Evolutionary conservation across 768 basidiomycete species (phyloP).

Genomic region (Kwoniella sp.): DNA sequence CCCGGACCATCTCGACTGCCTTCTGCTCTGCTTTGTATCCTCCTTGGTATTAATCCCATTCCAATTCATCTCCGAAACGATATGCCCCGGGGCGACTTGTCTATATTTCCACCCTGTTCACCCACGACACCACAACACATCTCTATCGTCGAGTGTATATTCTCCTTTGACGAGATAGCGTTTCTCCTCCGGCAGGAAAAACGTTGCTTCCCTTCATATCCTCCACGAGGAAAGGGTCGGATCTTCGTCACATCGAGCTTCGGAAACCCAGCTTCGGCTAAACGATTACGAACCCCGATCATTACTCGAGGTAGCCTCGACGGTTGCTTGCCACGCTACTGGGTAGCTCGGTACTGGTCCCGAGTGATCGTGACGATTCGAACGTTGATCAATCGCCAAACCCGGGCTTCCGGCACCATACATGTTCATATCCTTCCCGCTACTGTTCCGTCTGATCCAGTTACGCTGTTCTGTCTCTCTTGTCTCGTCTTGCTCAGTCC

Average conservation of each 20-base stretch:
- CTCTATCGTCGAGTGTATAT: neutral
- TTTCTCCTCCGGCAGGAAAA: neutral
- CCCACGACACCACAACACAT: neutral
- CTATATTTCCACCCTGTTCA: neutral
- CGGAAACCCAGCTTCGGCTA: neutral
- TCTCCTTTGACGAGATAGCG: slow-evolving; percentile 6
- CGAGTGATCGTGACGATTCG: neutral
- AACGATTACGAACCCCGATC: neutral
- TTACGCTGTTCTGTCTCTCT: too few species aligned
- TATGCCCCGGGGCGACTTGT: neutral
- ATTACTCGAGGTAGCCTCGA: slow-evolving; percentile 3
- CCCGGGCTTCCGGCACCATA: too few species aligned
- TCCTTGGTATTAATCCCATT: too few species aligned
- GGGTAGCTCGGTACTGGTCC: neutral
- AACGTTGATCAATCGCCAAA: too few species aligned
- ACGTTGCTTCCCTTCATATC: slow-evolving; percentile 11
- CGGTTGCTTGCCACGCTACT: slow-evolving; percentile 3
- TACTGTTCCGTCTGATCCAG: too few species aligned
- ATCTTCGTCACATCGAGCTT: slow-evolving; percentile 5
- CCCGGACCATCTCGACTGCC: too few species aligned
- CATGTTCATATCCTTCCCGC: too few species aligned
- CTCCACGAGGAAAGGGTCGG: slow-evolving; percentile 1
- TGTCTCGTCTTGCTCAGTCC: too few species aligned
- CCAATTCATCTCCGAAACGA: too few species aligned
- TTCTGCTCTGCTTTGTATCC: neutral